phyloP scores from a whole-genome alignment of 345 rosid species.

The Brassica rapa region DNA sequence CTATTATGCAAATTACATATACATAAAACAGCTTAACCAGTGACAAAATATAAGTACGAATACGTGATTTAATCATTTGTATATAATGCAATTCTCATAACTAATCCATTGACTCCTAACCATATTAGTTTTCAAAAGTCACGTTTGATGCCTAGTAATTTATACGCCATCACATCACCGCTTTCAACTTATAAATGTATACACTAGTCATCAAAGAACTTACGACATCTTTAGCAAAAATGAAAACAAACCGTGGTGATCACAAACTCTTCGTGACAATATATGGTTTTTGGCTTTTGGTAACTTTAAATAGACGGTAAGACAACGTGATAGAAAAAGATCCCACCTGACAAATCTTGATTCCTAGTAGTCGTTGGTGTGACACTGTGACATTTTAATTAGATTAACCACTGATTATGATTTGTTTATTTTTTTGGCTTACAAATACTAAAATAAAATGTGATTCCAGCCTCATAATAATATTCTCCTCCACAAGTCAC shows the following conservation, averaged over 20 bases:
- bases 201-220: slow-evolving; percentile 6
- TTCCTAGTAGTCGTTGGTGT: background rate
- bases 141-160: slow-evolving; percentile 1
- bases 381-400: slow-evolving; percentile 1
- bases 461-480: slow-evolving; percentile 25
- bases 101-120: background rate
- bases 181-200: slow-evolving; percentile 21
- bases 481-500: slow-evolving; percentile 29
- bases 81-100: background rate
- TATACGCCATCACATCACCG: slow-evolving; percentile 1
- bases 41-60: background rate
- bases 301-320: slow-evolving; percentile 22
- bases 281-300: background rate
- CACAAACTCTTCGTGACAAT: slow-evolving; percentile 1
- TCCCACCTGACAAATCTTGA: slow-evolving; percentile 18
- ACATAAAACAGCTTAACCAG: background rate
- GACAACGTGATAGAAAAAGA: slow-evolving; percentile 11
- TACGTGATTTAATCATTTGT: background rate
- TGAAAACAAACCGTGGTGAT: background rate
- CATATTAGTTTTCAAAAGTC: background rate
- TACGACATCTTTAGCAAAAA: background rate
- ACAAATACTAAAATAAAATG: slow-evolving; percentile 1
- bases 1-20: background rate
- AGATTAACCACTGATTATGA: background rate
- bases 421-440: background rate